Percentiles rank a stretch among this genome's conserved stretches.
Evolutionary conservation across 2,329 filamentous ascomycete genomes (phyloP).

Genomic region (Clonostachys solani): DNA sequence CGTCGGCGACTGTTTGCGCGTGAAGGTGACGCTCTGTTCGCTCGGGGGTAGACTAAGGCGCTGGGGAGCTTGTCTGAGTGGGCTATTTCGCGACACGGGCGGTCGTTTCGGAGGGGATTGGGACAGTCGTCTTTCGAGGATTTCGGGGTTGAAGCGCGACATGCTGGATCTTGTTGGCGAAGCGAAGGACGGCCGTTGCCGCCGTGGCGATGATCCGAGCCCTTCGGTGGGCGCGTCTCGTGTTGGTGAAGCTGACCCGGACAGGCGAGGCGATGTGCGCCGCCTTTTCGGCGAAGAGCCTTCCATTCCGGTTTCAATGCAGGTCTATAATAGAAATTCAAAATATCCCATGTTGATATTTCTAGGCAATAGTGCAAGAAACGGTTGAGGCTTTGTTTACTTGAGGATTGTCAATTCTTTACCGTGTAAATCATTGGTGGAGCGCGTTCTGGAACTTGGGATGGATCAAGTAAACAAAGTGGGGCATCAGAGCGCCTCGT

Average conservation of each 20-base stretch:
- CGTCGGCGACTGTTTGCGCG: too few relatives aligned
- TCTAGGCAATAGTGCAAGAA: too few relatives aligned
- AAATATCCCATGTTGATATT: too few relatives aligned
- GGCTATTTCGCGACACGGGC: constrained; percentile 3
- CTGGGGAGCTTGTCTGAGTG: neutral
- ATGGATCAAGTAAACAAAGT: too few relatives aligned
- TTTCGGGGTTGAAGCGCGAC: constrained; percentile 54
- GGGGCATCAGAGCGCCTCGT: too few relatives aligned
- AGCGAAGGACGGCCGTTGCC: constrained; percentile 51
- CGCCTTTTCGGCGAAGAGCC: constrained; percentile 59
- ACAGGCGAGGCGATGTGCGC: constrained; percentile 51
- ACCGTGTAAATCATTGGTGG: too few relatives aligned
- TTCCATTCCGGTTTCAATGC: constrained; percentile 27
- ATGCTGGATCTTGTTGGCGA: constrained; percentile 65
- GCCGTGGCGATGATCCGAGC: constrained; percentile 12
- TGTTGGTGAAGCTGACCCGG: neutral
- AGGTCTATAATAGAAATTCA: too few relatives aligned
- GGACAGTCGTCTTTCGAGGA: constrained; percentile 41
- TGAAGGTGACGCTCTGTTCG: constrained; percentile 10
- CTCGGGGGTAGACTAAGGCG: constrained; percentile 9
- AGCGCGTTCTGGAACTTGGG: too few relatives aligned
- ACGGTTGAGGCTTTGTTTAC: too few relatives aligned
- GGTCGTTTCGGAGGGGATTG: constrained; percentile 23
- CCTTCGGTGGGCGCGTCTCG: constrained; percentile 3
- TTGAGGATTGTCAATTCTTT: too few relatives aligned